A percentile compares a stretch with the other conserved stretches of the same genome.
Evolutionary conservation across 2,329 filamentous ascomycete genomes (phyloP).

Genomic region (Epichloe uncinata): DNA sequence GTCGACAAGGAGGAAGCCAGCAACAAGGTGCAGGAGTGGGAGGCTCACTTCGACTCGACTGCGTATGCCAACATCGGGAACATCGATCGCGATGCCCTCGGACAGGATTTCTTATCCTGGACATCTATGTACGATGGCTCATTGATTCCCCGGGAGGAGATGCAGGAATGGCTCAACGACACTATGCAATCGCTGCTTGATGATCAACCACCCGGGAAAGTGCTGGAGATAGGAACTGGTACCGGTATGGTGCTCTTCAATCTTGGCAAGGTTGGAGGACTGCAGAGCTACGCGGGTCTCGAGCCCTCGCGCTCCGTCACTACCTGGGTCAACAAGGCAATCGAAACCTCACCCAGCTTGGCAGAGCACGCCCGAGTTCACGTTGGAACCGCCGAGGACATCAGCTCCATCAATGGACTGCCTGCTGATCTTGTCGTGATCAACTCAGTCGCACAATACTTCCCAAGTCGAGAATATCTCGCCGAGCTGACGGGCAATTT

Average conservation of each 20-base stretch:
- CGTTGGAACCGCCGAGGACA: no score
- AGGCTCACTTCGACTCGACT: not conserved
- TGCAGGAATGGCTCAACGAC: conserved; percentile 20
- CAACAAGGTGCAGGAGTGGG: not conserved
- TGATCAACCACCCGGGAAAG: conserved; percentile 1
- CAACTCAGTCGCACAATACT: no score
- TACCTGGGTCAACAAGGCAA: no score
- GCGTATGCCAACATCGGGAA: conserved; percentile 5
- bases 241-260: conserved; percentile 14
- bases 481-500: no score
- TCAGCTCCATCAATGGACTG: no score
- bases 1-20: no score
- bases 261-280: conserved; percentile 2
- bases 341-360: no score
- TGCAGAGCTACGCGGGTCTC: conserved; percentile 16
- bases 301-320: conserved; percentile 11
- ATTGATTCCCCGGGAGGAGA: conserved; percentile 14
- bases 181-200: conserved; percentile 12
- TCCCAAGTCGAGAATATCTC: no score
- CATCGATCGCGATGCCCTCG: conserved; percentile 1
- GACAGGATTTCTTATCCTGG: conserved; percentile 18
- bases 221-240: conserved; percentile 17
- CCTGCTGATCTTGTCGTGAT: no score
- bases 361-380: no score
- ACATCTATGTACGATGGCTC: conserved; percentile 19